Conservation (phyloP, 345 rosid species). For the Hevea brasiliensis region DNA sequence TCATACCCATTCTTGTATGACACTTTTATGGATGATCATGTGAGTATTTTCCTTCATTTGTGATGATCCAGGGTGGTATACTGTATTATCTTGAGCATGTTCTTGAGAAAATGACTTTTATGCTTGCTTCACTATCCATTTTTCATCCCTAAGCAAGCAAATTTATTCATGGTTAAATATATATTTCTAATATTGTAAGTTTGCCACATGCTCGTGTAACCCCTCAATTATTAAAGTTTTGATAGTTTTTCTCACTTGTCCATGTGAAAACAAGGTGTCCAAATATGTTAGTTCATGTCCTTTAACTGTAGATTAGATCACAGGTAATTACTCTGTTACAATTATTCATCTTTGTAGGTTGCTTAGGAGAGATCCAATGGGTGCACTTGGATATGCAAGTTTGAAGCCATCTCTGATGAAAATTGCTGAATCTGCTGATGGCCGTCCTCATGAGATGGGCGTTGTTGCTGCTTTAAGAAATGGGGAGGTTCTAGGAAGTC, state of each 20-base stretch:
- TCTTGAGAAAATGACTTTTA: neutral
- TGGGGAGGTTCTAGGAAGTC: slow-evolving; percentile 97
- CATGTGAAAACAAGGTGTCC: neutral
- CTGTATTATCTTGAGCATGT: neutral
- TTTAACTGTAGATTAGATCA: neutral
- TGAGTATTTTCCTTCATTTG: neutral
- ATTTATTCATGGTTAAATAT: neutral
- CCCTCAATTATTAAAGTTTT: neutral
- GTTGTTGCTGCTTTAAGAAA: slow-evolving; percentile 85
- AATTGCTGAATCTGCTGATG: slow-evolving; percentile 76
- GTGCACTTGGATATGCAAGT: slow-evolving; percentile 83
- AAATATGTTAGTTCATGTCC: neutral
- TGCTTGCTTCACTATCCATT: neutral
- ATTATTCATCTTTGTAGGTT: slow-evolving; percentile 49
- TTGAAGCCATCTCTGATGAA: slow-evolving; percentile 68
- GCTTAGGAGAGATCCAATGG: slow-evolving; percentile 98
- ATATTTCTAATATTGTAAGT: neutral
- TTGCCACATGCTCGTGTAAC: neutral
- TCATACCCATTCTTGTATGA: neutral
- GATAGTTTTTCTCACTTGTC: neutral
- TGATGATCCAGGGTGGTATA: neutral
- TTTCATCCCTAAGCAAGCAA: neutral
- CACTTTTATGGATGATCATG: neutral
- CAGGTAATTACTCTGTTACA: slow-evolving; percentile 11
- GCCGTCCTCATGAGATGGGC: slow-evolving; percentile 88